A percentile compares a stretch with the other conserved stretches of the same genome.
These are phyloP conservation scores for Apiotrichum laibachii DNA, from an alignment of 1,284 basidiomycete genomes.

Conservation along the genomic window DNA sequence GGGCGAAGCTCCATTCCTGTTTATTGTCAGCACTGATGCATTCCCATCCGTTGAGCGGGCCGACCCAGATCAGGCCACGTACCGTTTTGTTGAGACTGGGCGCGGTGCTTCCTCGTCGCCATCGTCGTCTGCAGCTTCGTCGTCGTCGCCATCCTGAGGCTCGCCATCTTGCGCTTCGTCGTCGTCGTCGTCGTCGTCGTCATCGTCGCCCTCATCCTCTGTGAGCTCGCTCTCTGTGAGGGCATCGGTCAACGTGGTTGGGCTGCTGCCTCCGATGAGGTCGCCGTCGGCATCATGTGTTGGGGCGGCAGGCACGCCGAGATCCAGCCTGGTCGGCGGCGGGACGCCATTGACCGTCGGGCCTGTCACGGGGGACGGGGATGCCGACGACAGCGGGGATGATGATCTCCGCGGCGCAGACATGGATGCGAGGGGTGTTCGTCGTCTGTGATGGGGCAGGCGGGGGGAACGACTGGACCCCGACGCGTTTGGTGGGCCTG, in stretches of 20 bases:
- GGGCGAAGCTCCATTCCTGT: slow-evolving; percentile 14
- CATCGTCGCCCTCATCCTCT: slow-evolving; percentile 24
- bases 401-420: slow-evolving; percentile 23
- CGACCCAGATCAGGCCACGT: not conserved
- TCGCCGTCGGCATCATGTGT: slow-evolving; percentile 10
- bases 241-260: slow-evolving; percentile 24
- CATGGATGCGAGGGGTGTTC: slow-evolving; percentile 9
- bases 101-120: slow-evolving; percentile 1
- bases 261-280: slow-evolving; percentile 22
- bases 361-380: slow-evolving; percentile 19
- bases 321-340: slow-evolving; percentile 8
- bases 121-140: slow-evolving; percentile 6
- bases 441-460: not conserved
- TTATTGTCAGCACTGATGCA: not conserved
- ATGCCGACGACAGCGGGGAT: slow-evolving; percentile 23
- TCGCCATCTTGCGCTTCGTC: slow-evolving; percentile 10
- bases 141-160: slow-evolving; percentile 9
- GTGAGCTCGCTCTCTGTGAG: slow-evolving; percentile 30
- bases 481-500: too few relatives aligned
- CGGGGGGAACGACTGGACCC: not conserved
- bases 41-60: too few relatives aligned
- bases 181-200: slow-evolving; percentile 12
- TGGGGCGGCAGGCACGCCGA: slow-evolving; percentile 10
- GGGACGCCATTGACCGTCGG: slow-evolving; percentile 7
- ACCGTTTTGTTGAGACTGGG: not conserved